Percentiles rank a stretch among this genome's conserved stretches.
These are phyloP conservation scores for Podila clonocystis DNA, from an alignment of 192 early-diverging fungal genomes.

Conservation along the genomic window DNA sequence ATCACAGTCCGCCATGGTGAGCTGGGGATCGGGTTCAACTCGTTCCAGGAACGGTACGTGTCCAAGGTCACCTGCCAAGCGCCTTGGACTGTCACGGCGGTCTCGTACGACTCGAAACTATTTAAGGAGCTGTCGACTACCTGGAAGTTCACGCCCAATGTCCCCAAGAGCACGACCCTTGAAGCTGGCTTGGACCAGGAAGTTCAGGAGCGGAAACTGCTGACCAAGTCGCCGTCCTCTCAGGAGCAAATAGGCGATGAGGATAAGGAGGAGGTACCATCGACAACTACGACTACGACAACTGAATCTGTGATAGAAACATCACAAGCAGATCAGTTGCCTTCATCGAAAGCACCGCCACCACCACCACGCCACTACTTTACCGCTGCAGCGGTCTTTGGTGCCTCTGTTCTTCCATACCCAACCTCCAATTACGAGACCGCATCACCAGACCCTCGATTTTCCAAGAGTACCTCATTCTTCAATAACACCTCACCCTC, in stretches of 20 bases:
- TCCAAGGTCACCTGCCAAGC: conserved; percentile 77
- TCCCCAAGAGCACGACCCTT: conserved; percentile 47
- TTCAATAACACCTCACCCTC: neutral
- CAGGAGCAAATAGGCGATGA: neutral
- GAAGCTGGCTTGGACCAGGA: conserved; percentile 39
- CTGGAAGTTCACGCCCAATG: conserved; percentile 73
- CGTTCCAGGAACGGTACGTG: conserved; percentile 81
- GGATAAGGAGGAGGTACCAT: neutral
- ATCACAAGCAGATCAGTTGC: neutral
- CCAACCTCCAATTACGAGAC: neutral
- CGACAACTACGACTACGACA: neutral
- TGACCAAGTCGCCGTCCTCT: conserved; percentile 2
- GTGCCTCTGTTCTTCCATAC: conserved; percentile 21
- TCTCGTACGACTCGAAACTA: conserved; percentile 52
- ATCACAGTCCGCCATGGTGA: conserved; percentile 68
- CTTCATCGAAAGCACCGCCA: neutral
- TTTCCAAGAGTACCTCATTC: neutral
- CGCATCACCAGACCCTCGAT: neutral
- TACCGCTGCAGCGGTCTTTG: conserved; percentile 42
- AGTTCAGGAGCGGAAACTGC: conserved; percentile 17
- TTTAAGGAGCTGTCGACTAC: conserved; percentile 73
- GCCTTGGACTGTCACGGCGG: conserved; percentile 70
- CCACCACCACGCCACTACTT: conserved; percentile 5
- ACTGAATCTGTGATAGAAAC: neutral
- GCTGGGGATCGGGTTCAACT: conserved; percentile 83